Conservation (phyloP, 2,329 filamentous ascomycete species). For the Knufia petricola region DNA sequence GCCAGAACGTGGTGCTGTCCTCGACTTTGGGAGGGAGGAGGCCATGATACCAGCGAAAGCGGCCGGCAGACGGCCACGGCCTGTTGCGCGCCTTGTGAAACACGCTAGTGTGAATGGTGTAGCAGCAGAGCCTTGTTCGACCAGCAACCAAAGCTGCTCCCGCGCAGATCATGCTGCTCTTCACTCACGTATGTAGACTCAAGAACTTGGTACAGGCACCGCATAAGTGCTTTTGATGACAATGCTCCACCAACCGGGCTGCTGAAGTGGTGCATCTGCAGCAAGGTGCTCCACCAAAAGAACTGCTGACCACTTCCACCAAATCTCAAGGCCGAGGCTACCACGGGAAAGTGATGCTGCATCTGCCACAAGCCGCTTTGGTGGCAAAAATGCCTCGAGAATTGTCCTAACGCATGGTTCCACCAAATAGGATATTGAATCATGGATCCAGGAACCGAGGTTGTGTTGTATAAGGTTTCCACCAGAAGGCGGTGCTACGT, state of each 20-base stretch:
- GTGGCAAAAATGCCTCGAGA: too few relatives aligned
- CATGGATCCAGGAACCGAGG: too few relatives aligned
- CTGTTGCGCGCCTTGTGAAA: background rate
- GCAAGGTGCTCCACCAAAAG: too few relatives aligned
- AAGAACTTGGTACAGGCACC: background rate
- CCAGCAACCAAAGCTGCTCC: constrained; percentile 1
- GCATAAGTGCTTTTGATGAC: background rate
- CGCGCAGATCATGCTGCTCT: background rate
- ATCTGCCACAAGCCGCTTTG: too few relatives aligned
- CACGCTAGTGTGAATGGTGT: constrained; percentile 1
- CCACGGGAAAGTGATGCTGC: too few relatives aligned
- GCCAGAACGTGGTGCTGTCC: constrained; percentile 1
- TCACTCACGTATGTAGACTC: too few relatives aligned
- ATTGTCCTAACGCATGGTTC: too few relatives aligned
- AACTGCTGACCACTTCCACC: too few relatives aligned
- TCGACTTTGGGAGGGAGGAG: background rate
- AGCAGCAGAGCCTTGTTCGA: constrained; percentile 1
- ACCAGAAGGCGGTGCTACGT: too few relatives aligned
- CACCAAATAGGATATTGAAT: too few relatives aligned
- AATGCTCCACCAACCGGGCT: constrained; percentile 1
- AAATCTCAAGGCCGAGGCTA: too few relatives aligned
- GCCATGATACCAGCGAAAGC: constrained; percentile 1
- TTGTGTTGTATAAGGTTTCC: too few relatives aligned
- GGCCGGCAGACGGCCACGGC: background rate
- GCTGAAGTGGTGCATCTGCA: background rate